Conservation (phyloP, 2,329 filamentous ascomycete genomes). For the Cordyceps javanica region DNA sequence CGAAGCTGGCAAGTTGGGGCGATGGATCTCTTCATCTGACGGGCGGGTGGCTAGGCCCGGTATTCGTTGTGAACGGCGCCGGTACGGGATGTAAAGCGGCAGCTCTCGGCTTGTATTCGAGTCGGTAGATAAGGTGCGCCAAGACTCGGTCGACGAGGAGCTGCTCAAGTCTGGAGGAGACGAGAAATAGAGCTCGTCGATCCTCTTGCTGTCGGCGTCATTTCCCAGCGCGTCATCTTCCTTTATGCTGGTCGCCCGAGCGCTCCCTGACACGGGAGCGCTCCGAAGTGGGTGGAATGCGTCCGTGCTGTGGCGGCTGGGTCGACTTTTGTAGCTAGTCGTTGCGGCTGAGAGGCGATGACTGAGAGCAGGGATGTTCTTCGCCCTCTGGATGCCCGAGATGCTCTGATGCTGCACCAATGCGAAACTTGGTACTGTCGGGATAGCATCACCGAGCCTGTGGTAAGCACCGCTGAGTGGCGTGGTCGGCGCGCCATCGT, state of each 20-base stretch:
- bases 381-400: neutral
- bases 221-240: neutral
- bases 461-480: constrained; percentile 15
- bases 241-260: constrained; percentile 3
- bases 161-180: neutral
- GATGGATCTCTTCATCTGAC: neutral
- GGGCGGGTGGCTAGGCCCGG: constrained; percentile 7
- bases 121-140: neutral
- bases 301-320: constrained; percentile 10
- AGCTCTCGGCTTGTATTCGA: neutral
- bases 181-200: neutral
- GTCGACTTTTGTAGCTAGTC: neutral
- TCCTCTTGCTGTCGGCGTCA: neutral
- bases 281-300: constrained; percentile 1
- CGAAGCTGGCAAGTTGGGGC: neutral
- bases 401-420: neutral
- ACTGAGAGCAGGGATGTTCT: neutral
- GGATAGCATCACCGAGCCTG: constrained; percentile 12
- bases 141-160: constrained; percentile 4
- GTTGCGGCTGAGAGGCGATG: neutral
- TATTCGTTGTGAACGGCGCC: constrained; percentile 6
- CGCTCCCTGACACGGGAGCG: constrained; percentile 8
- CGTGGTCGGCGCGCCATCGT: constrained; percentile 11
- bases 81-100: constrained; percentile 2
- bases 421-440: neutral